Conservation (phyloP, 2,329 filamentous ascomycete genomes). For the Talaromyces albobiverticillius region DNA sequence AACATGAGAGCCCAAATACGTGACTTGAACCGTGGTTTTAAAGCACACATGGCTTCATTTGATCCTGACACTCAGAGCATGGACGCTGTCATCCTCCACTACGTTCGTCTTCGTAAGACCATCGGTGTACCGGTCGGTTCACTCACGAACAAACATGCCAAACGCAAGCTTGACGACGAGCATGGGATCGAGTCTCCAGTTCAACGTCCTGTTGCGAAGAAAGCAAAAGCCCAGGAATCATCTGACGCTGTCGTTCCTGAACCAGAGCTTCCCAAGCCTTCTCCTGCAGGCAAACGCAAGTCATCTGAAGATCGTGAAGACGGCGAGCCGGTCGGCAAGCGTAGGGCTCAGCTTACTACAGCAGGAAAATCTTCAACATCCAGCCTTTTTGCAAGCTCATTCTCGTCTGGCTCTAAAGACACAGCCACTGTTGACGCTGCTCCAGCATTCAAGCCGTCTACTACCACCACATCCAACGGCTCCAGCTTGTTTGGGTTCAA, state of each 20-base stretch:
- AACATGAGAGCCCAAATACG: slow-evolving; percentile 6
- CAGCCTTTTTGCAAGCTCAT: slow-evolving; percentile 29
- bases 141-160: slow-evolving; percentile 14
- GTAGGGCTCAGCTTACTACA: slow-evolving; percentile 7
- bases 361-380: slow-evolving; percentile 25
- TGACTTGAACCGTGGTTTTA: slow-evolving; percentile 35
- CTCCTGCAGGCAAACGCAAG: slow-evolving; percentile 19
- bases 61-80: slow-evolving; percentile 34
- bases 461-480: background rate
- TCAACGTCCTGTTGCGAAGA: slow-evolving; percentile 16
- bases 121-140: slow-evolving; percentile 34
- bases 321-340: slow-evolving; percentile 20
- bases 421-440: slow-evolving; percentile 7
- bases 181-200: slow-evolving; percentile 3
- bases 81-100: slow-evolving; percentile 35
- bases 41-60: slow-evolving; percentile 28
- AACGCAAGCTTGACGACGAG: slow-evolving; percentile 19
- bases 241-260: background rate
- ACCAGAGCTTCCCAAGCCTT: slow-evolving; percentile 12
- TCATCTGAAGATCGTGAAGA: slow-evolving; percentile 18
- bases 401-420: slow-evolving; percentile 14
- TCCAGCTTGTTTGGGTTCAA: background rate
- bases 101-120: slow-evolving; percentile 35
- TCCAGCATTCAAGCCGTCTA: background rate
- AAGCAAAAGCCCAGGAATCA: slow-evolving; percentile 17